Evolutionary conservation across 169 alveolate species (phyloP).

Genomic region (Cryptosporidium ubiquitum): DNA sequence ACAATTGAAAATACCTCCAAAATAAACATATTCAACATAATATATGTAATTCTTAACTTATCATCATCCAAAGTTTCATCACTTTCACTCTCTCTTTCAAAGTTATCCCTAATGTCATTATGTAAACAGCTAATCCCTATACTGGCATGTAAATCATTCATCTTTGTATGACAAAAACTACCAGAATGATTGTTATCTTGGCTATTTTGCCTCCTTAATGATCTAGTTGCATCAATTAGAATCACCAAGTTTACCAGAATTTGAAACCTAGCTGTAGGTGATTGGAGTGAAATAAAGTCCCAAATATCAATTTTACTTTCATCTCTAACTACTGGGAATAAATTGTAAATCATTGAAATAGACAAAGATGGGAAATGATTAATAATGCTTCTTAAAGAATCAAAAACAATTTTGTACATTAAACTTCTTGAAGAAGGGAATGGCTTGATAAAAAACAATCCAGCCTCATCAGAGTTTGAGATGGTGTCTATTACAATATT

Average conservation of each 20-base stretch:
- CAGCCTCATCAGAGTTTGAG: not conserved
- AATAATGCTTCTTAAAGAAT: not conserved
- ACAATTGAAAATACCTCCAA: slow-evolving; percentile 50
- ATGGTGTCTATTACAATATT: slow-evolving; percentile 19
- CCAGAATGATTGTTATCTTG: not conserved
- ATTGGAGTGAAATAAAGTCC: slow-evolving; percentile 43
- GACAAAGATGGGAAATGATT: not conserved
- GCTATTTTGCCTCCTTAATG: not conserved
- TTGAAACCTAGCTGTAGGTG: slow-evolving; percentile 60
- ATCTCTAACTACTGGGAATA: not conserved
- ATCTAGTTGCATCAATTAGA: not conserved
- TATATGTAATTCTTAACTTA: not conserved
- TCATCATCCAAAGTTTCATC: not conserved
- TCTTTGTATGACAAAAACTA: not conserved
- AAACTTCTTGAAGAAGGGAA: not conserved
- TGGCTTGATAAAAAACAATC: not conserved
- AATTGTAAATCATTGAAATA: not conserved
- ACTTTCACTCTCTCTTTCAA: not conserved
- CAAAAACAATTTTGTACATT: slow-evolving; percentile 7
- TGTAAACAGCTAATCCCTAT: no score
- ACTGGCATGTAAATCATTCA: no score
- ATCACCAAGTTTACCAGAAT: not conserved
- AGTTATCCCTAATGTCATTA: not conserved
- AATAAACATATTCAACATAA: slow-evolving; percentile 7
- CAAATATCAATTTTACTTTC: slow-evolving; percentile 28